Percentiles rank a stretch among this genome's conserved stretches.
Evolutionary conservation across 495 filamentous ascomycete genomes (phyloP).

Genomic region (Hyaloscypha variabilis): DNA sequence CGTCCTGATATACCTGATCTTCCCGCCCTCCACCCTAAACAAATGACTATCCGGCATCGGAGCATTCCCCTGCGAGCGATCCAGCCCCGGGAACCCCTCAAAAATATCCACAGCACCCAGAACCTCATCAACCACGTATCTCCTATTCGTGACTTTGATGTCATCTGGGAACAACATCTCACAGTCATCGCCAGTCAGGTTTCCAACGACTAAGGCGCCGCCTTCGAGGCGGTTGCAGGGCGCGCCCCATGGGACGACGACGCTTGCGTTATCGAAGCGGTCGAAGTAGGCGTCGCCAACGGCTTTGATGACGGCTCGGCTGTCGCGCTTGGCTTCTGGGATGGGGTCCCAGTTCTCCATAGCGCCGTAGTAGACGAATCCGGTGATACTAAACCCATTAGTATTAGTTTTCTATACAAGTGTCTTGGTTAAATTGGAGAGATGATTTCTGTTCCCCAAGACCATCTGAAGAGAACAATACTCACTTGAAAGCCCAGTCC

Average conservation of each 20-base stretch:
- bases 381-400: background rate
- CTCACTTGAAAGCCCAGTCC: slow-evolving; percentile 41
- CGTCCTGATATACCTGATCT: slow-evolving; percentile 51
- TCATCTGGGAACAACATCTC: slow-evolving; percentile 30
- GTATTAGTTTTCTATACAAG: no score
- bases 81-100: slow-evolving; percentile 39
- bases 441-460: no score
- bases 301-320: slow-evolving; percentile 47
- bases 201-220: slow-evolving; percentile 35
- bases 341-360: slow-evolving; percentile 44
- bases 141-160: slow-evolving; percentile 41
- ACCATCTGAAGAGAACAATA: no score
- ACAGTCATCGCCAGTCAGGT: slow-evolving; percentile 1
- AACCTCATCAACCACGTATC: slow-evolving; percentile 55
- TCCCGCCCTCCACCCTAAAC: slow-evolving; percentile 51
- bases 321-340: slow-evolving; percentile 43
- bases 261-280: slow-evolving; percentile 45
- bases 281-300: slow-evolving; percentile 52
- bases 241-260: slow-evolving; percentile 50
- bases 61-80: slow-evolving; percentile 13
- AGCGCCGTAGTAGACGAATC: background rate
- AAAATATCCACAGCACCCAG: slow-evolving; percentile 48
- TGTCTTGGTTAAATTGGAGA: no score
- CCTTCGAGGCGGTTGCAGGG: slow-evolving; percentile 53
- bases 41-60: slow-evolving; percentile 51